Evolutionary conservation across 345 rosid genomes (phyloP).

Genomic region (Pugionium cornutum): DNA sequence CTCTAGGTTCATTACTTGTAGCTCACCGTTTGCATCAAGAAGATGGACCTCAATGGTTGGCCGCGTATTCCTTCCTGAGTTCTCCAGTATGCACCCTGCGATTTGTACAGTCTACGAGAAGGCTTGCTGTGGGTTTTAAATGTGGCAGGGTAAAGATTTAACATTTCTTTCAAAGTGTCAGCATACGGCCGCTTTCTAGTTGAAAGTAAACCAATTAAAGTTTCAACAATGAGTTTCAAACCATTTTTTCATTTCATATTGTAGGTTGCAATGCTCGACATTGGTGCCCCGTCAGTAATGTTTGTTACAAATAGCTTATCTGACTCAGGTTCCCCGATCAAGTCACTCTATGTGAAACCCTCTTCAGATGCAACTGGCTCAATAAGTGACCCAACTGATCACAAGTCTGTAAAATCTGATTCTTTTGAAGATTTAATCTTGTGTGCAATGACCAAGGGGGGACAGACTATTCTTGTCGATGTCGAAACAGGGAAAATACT

Average conservation of each 20-base stretch:
- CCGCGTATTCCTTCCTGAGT: constrained; percentile 59
- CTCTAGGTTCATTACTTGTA: constrained; percentile 40
- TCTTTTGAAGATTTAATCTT: constrained; percentile 43
- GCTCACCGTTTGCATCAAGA: constrained; percentile 58
- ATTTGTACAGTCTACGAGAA: constrained; percentile 54
- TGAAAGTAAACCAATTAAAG: not conserved
- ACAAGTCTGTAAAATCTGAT: constrained; percentile 37
- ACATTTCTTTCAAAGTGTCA: constrained; percentile 23
- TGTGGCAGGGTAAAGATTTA: constrained; percentile 68
- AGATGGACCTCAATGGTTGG: constrained; percentile 67
- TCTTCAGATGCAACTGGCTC: constrained; percentile 39
- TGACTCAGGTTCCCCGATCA: constrained; percentile 54
- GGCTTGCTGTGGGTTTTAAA: constrained; percentile 77
- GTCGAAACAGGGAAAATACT: constrained; percentile 53
- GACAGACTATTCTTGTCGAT: constrained; percentile 56
- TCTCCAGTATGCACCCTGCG: constrained; percentile 59
- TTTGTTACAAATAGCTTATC: constrained; percentile 63
- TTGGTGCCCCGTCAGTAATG: constrained; percentile 52
- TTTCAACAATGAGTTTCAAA: not conserved
- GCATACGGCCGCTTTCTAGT: constrained; percentile 5
- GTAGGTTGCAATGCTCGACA: constrained; percentile 87
- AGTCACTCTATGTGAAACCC: constrained; percentile 52
- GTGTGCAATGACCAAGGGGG: constrained; percentile 64
- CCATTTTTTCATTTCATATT: constrained; percentile 39
- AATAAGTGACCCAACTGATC: constrained; percentile 39